These are phyloP conservation scores for Curvularia verruculosa DNA, from an alignment of 2,329 filamentous ascomycete species.

Conservation along the genomic window DNA sequence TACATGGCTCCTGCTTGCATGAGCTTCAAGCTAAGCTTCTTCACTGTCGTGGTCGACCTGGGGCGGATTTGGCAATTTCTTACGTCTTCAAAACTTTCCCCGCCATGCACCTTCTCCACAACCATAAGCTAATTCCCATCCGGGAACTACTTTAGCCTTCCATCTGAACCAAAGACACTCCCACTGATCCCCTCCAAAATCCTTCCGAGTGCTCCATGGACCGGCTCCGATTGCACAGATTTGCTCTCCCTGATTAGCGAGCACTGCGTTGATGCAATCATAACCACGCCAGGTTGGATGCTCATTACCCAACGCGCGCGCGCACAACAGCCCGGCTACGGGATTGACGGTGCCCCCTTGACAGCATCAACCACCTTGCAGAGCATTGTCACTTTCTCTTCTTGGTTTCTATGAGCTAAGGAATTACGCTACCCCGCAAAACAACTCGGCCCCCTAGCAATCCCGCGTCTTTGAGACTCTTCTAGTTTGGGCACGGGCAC, in stretches of 20 bases:
- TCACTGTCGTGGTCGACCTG: conserved; percentile 27
- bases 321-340: conserved; percentile 5
- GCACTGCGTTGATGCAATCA: neutral
- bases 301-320: neutral
- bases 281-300: neutral
- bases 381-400: conserved; percentile 11
- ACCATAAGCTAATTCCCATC: conserved; percentile 23
- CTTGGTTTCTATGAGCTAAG: conserved; percentile 39
- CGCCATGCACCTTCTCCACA: conserved; percentile 40
- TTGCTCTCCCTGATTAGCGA: neutral
- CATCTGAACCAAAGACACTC: conserved; percentile 28
- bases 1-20: conserved; percentile 27
- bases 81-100: conserved; percentile 48
- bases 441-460: conserved; percentile 26
- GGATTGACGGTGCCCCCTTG: conserved; percentile 6
- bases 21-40: conserved; percentile 24
- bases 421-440: conserved; percentile 45
- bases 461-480: conserved; percentile 11
- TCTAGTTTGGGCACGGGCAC: conserved; percentile 14
- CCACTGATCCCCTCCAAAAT: neutral
- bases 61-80: conserved; percentile 38
- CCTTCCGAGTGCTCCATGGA: neutral
- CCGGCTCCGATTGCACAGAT: conserved; percentile 2
- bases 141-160: conserved; percentile 43
- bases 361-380: conserved; percentile 4